These are phyloP conservation scores for Euclidium syriacum DNA, from an alignment of 345 rosid species.

Conservation along the genomic window DNA sequence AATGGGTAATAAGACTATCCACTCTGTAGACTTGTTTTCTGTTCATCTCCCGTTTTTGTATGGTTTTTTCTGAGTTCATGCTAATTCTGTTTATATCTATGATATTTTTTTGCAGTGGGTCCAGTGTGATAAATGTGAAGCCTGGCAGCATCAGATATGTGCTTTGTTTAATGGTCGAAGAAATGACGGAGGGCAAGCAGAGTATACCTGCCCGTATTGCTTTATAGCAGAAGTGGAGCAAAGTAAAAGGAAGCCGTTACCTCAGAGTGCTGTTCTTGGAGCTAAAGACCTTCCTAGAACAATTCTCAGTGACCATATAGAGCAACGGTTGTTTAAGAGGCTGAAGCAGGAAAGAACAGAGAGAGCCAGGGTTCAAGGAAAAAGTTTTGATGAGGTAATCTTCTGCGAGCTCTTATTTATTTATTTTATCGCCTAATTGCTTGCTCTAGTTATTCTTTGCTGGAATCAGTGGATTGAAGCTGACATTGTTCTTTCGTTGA, in stretches of 20 bases:
- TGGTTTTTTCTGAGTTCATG: not conserved
- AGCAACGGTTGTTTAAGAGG: conserved; percentile 69
- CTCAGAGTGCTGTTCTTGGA: conserved; percentile 98
- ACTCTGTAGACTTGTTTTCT: not conserved
- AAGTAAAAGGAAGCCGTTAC: conserved; percentile 89
- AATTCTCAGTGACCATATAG: conserved; percentile 94
- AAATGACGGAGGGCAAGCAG: conserved; percentile 99
- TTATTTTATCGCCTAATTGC: not conserved
- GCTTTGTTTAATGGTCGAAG: conserved; percentile 96
- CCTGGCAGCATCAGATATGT: conserved; percentile 99
- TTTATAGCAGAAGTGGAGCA: conserved; percentile 82
- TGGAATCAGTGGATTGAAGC: conserved; percentile 1
- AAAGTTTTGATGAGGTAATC: conserved; percentile 86
- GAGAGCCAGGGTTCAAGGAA: conserved; percentile 81
- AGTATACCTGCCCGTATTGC: conserved; percentile 99
- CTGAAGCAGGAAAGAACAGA: conserved; percentile 81
- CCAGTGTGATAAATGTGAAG: conserved; percentile 99
- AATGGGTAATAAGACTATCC: conserved; percentile 65
- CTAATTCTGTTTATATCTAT: conserved; percentile 6
- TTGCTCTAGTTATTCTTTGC: not conserved
- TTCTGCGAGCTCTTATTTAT: not conserved
- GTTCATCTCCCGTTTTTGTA: not conserved
- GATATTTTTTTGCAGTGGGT: conserved; percentile 79
- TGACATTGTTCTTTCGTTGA: conserved; percentile 10
- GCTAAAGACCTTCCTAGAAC: conserved; percentile 97